phyloP scores from a whole-genome alignment of 208 protist genomes.

The Naegleria fowleri region DNA sequence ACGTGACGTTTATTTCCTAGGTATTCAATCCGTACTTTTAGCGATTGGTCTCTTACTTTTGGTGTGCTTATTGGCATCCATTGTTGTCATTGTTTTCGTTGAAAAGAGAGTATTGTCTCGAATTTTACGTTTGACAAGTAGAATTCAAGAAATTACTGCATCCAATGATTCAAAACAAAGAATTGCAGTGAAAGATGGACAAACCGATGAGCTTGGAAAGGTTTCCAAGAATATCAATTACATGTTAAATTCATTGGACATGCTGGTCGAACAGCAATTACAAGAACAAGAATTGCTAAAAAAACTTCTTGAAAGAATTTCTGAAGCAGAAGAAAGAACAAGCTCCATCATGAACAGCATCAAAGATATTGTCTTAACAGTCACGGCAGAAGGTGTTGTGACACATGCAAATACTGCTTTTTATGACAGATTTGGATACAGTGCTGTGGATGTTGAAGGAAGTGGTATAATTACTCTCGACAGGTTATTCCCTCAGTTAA shows the following conservation, averaged over 20 bases:
- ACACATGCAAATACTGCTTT: not conserved
- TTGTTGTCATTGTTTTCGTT: not conserved
- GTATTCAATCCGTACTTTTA: not conserved
- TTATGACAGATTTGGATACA: not conserved
- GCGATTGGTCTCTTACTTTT: not conserved
- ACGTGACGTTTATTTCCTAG: not conserved
- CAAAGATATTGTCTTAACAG: slow-evolving; percentile 12
- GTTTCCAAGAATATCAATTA: not conserved
- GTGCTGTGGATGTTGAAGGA: not conserved
- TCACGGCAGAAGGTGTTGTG: not conserved
- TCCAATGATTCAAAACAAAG: not conserved
- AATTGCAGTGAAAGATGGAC: not conserved
- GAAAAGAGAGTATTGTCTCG: not conserved
- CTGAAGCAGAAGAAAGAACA: not conserved
- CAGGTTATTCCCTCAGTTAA: not conserved
- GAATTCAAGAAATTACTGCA: not conserved
- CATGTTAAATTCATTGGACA: not conserved
- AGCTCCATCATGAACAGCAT: slow-evolving; percentile 5
- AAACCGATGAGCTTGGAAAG: not conserved
- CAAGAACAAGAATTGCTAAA: not conserved
- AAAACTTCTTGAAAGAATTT: not conserved
- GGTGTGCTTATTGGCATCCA: not conserved
- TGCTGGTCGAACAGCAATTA: not conserved
- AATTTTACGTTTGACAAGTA: not conserved
- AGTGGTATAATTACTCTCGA: not conserved